Percentiles rank a stretch among this genome's conserved stretches.
These are phyloP conservation scores for Dendrocalamus latiflorus DNA, from an alignment of 202 grass and related monocot genomes.

Conservation along the genomic window DNA sequence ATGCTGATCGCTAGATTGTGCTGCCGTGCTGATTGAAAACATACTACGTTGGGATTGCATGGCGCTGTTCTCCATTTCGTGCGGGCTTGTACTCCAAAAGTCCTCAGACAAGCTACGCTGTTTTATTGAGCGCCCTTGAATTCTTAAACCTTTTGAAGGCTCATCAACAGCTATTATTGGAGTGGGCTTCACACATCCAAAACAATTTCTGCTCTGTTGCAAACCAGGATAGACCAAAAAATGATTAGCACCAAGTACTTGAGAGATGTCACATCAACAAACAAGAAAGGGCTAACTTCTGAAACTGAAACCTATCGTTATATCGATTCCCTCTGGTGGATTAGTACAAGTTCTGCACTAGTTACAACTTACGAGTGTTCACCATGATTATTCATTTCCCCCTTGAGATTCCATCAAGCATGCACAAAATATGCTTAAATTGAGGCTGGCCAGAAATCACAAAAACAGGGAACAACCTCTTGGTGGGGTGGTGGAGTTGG, in stretches of 20 bases:
- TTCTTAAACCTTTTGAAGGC: conserved; percentile 70
- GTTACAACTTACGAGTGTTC: not conserved
- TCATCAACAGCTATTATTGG: conserved; percentile 74
- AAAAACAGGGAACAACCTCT: not conserved
- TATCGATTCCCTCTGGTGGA: not conserved
- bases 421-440: not conserved
- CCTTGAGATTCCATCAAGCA: not conserved
- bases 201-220: conserved; percentile 95
- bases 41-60: conserved; percentile 64
- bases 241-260: conserved; percentile 49
- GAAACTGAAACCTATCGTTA: not conserved
- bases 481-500: not conserved
- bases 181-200: conserved; percentile 62
- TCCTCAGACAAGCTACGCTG: conserved; percentile 51
- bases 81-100: conserved; percentile 87
- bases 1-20: conserved; percentile 53
- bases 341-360: not conserved
- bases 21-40: conserved; percentile 56
- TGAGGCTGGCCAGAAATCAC: not conserved
- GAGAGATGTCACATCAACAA: not conserved
- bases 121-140: conserved; percentile 64
- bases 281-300: conserved; percentile 6
- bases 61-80: conserved; percentile 62
- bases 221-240: conserved; percentile 56
- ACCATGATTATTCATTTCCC: not conserved